phyloP scores from a whole-genome alignment of 2,329 filamentous ascomycete species.

The Sarocladium kiliense region DNA sequence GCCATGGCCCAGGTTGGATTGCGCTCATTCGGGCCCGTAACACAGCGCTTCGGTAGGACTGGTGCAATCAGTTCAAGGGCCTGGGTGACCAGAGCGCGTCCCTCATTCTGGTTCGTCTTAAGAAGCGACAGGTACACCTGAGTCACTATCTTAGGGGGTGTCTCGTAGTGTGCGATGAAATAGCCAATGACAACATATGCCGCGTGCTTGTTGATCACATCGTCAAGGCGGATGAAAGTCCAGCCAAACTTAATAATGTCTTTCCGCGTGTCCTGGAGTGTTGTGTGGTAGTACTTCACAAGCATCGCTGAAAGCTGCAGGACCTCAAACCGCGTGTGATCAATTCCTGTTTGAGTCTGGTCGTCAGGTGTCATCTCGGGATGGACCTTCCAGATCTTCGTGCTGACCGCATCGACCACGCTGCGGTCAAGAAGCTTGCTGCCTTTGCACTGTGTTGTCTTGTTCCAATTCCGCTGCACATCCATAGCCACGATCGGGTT shows the following conservation, averaged over 20 bases:
- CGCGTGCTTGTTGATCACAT: slow-evolving; percentile 98
- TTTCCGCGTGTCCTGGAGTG: slow-evolving; percentile 87
- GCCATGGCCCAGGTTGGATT: slow-evolving; percentile 86
- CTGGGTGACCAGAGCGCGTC: slow-evolving; percentile 85
- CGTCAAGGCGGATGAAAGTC: slow-evolving; percentile 97
- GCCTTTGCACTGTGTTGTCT: slow-evolving; percentile 46
- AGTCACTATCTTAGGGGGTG: slow-evolving; percentile 88
- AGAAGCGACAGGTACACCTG: slow-evolving; percentile 92
- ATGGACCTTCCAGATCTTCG: slow-evolving; percentile 90
- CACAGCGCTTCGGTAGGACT: slow-evolving; percentile 80
- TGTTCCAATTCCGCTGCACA: slow-evolving; percentile 76
- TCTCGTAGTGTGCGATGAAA: slow-evolving; percentile 96
- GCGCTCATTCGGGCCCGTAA: slow-evolving; percentile 59
- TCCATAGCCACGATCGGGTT: slow-evolving; percentile 98
- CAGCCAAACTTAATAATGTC: slow-evolving; percentile 99
- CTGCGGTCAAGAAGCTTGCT: slow-evolving; percentile 77
- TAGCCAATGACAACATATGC: slow-evolving; percentile 96
- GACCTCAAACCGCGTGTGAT: slow-evolving; percentile 93
- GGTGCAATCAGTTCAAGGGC: slow-evolving; percentile 93
- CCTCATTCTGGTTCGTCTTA: slow-evolving; percentile 92
- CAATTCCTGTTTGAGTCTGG: slow-evolving; percentile 75
- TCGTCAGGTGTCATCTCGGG: slow-evolving; percentile 79
- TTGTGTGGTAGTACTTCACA: slow-evolving; percentile 87
- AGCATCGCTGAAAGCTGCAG: slow-evolving; percentile 92
- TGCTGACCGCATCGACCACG: slow-evolving; percentile 85